Percentiles rank a stretch among this genome's conserved stretches.
These are phyloP conservation scores for Saturnispora sekii DNA, from an alignment of 805 yeast species.

Conservation along the genomic window DNA sequence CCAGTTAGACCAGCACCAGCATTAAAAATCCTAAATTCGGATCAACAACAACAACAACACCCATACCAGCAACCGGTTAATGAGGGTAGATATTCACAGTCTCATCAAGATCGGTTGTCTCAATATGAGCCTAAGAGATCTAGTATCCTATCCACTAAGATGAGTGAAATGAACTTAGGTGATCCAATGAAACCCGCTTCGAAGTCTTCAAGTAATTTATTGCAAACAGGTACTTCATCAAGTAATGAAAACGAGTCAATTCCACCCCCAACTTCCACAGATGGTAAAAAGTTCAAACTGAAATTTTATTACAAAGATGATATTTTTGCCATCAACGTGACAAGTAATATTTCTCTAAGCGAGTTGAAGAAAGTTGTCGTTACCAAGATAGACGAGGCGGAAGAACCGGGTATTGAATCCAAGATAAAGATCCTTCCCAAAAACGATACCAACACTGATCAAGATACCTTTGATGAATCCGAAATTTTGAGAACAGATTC, in stretches of 20 bases:
- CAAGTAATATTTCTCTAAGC: slow-evolving; percentile 16
- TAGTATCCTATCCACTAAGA: slow-evolving; percentile 15
- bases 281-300: slow-evolving; percentile 40
- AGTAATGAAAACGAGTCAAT: slow-evolving; percentile 6
- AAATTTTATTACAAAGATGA: slow-evolving; percentile 76
- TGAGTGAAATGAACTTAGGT: slow-evolving; percentile 17
- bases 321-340: slow-evolving; percentile 54
- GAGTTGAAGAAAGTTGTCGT: slow-evolving; percentile 21
- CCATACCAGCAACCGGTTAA: slow-evolving; percentile 22
- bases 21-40: slow-evolving; percentile 20
- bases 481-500: slow-evolving; percentile 18
- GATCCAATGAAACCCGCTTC: not conserved
- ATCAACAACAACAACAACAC: slow-evolving; percentile 10
- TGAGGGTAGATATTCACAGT: slow-evolving; percentile 38
- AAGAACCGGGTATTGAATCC: slow-evolving; percentile 17
- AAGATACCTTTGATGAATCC: slow-evolving; percentile 13
- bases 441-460: slow-evolving; percentile 18
- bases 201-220: not conserved
- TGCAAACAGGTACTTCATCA: not conserved
- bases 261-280: slow-evolving; percentile 7
- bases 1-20: slow-evolving; percentile 26
- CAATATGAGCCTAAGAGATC: slow-evolving; percentile 32
- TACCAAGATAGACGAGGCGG: slow-evolving; percentile 25
- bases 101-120: slow-evolving; percentile 44
- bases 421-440: slow-evolving; percentile 24